Conservation (phyloP, 805 yeast genomes). For the Teunomyces atbi region DNA sequence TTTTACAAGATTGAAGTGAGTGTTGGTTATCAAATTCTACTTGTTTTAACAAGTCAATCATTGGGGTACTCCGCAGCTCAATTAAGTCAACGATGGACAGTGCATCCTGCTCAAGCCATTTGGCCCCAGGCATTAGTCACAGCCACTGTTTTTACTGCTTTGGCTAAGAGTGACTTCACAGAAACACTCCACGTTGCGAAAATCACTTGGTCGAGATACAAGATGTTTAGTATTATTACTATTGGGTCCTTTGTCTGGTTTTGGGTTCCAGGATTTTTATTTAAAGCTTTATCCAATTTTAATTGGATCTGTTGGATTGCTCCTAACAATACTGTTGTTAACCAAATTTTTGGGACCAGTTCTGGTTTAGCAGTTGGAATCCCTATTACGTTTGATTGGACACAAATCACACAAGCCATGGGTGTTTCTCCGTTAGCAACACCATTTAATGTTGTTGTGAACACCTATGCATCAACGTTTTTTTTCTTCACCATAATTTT, state of each 20-base stretch:
- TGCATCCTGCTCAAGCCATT: conserved; percentile 51
- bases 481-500: conserved; percentile 15
- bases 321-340: conserved; percentile 22
- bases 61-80: conserved; percentile 32
- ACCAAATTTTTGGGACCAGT: conserved; percentile 24
- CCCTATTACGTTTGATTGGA: conserved; percentile 31
- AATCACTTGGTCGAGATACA: conserved; percentile 17
- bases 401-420: conserved; percentile 18
- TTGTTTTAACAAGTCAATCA: conserved; percentile 23
- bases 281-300: conserved; percentile 24
- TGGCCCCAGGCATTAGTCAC: conserved; percentile 45
- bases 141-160: conserved; percentile 18
- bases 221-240: conserved; percentile 16
- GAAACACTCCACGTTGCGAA: conserved; percentile 10
- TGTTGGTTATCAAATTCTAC: conserved; percentile 26
- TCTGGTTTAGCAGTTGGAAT: conserved; percentile 30
- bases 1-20: conserved; percentile 13
- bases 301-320: conserved; percentile 33
- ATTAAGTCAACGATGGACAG: conserved; percentile 29
- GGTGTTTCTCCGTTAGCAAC: conserved; percentile 18
- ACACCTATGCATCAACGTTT: conserved; percentile 16
- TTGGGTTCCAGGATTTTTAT: conserved; percentile 31
- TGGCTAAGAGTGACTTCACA: conserved; percentile 11
- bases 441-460: conserved; percentile 17
- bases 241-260: conserved; percentile 21